A percentile compares a stretch with the other conserved stretches of the same genome.
Evolutionary conservation across 768 basidiomycete species (phyloP).

Genomic region (Paxillus involutus): DNA sequence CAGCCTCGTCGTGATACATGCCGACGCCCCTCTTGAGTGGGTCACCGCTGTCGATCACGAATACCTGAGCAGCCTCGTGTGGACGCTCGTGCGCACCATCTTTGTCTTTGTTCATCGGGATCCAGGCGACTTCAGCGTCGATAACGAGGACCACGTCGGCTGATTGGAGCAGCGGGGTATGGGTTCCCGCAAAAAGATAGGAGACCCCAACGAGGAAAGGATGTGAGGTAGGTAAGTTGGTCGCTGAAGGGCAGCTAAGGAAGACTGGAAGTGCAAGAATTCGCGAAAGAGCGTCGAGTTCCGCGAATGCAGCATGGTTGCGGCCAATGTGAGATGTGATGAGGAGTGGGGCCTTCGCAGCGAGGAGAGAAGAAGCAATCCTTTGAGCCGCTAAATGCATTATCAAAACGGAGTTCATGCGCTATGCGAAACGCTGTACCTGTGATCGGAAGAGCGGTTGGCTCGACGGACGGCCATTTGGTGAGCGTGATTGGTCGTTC

Average conservation of each 20-base stretch:
- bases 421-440: conserved; percentile 25
- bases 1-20: conserved; percentile 52
- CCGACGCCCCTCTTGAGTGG: conserved; percentile 53
- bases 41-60: conserved; percentile 62
- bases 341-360: conserved; percentile 57
- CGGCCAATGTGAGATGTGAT: conserved; percentile 65
- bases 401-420: neutral
- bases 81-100: conserved; percentile 36
- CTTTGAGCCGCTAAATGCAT: conserved; percentile 26
- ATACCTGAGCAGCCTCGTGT: conserved; percentile 44
- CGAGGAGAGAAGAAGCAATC: conserved; percentile 50
- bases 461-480: conserved; percentile 57
- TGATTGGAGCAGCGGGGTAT: conserved; percentile 45
- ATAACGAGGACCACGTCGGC: conserved; percentile 66
- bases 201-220: conserved; percentile 53
- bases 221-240: conserved; percentile 58
- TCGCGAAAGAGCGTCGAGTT: conserved; percentile 48
- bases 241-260: conserved; percentile 46
- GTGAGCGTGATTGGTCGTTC: conserved; percentile 24
- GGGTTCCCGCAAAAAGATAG: conserved; percentile 44
- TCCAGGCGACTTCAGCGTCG: conserved; percentile 70
- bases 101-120: conserved; percentile 44
- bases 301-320: conserved; percentile 44
- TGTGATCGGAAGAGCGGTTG: conserved; percentile 42
- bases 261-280: conserved; percentile 56